Evolutionary conservation across 1,139 yeast genomes (phyloP).

Genomic region (Geotrichum bryndzae): DNA sequence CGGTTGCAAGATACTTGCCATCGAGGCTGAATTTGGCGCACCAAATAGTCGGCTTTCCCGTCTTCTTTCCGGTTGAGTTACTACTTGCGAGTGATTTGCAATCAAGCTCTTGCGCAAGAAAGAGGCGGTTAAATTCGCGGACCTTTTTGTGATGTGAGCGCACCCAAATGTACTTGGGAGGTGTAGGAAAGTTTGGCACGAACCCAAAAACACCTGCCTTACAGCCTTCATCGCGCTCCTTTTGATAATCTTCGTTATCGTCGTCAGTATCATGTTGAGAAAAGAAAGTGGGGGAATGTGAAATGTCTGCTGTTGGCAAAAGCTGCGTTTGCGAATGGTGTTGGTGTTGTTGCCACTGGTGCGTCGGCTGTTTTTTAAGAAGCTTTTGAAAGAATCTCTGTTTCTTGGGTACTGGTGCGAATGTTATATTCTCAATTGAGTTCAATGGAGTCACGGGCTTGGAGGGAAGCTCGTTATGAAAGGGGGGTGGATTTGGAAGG

Average conservation of each 20-base stretch:
- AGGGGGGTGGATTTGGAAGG: background rate
- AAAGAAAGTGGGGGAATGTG: background rate
- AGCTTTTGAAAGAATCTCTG: background rate
- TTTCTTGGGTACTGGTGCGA: background rate
- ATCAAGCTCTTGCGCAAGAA: conserved; percentile 74
- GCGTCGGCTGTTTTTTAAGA: background rate
- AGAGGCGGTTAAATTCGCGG: conserved; percentile 48
- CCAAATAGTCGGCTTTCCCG: conserved; percentile 44
- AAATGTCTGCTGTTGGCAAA: background rate
- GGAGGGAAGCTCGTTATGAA: background rate
- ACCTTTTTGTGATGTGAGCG: conserved; percentile 33
- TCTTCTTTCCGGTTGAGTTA: background rate
- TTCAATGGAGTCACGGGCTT: background rate
- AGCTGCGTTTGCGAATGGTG: background rate
- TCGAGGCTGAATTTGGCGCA: conserved; percentile 67
- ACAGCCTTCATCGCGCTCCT: conserved; percentile 32
- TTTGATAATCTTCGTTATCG: background rate
- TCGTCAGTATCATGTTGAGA: background rate
- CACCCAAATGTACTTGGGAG: conserved; percentile 36
- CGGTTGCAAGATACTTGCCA: conserved; percentile 78
- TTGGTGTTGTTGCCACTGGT: background rate
- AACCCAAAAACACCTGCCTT: conserved; percentile 33
- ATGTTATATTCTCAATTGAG: background rate
- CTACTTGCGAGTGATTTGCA: background rate
- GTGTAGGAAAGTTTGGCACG: conserved; percentile 29